A percentile compares a stretch with the other conserved stretches of the same genome.
Conservation (phyloP, 768 basidiomycete species). For the Tremella fuciformis region DNA sequence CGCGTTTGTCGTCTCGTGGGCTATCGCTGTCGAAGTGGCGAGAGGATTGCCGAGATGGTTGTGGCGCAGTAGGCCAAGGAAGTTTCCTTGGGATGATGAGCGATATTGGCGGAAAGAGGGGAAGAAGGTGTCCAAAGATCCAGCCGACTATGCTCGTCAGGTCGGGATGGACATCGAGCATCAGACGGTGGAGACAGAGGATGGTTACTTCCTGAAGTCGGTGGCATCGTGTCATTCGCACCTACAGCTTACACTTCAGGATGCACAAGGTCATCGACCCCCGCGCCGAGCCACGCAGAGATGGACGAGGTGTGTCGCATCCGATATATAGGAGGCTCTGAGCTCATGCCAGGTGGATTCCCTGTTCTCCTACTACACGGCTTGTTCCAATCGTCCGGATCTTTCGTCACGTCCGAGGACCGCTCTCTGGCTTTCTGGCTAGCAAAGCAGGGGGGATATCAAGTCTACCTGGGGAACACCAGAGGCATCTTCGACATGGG, state of each 20-base stretch:
- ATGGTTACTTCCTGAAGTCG: constrained; percentile 55
- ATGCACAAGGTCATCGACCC: constrained; percentile 52
- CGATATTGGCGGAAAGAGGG: constrained; percentile 53
- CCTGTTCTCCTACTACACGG: constrained; percentile 58
- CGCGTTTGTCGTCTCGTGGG: constrained; percentile 55
- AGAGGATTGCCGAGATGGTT: constrained; percentile 36
- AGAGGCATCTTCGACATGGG: constrained; percentile 58
- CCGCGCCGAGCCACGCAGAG: constrained; percentile 36
- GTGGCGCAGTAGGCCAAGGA: constrained; percentile 27
- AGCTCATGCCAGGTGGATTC: constrained; percentile 48
- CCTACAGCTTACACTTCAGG: constrained; percentile 11
- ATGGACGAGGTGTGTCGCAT: constrained; percentile 42
- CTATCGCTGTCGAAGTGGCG: constrained; percentile 42
- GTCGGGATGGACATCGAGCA: constrained; percentile 56
- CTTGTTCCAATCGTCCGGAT: constrained; percentile 57
- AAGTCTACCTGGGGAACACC: constrained; percentile 55
- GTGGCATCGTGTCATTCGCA: constrained; percentile 18
- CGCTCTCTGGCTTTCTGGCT: constrained; percentile 58
- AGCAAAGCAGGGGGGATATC: constrained; percentile 56
- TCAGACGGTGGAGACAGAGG: constrained; percentile 56
- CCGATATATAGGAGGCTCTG: neutral
- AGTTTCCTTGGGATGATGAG: constrained; percentile 55
- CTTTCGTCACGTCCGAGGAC: constrained; percentile 58
- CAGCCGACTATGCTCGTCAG: constrained; percentile 55
- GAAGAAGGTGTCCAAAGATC: constrained; percentile 52